Percentiles rank a stretch among this genome's conserved stretches.
Evolutionary conservation across 306 rosid genomes (phyloP).

Genomic region (Medicago truncatula): MtrunA17r5.0-ANR NC_053048.1:3738001-3738500

Average conservation of each 20-base stretch:
- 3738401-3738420: not conserved
- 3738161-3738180: not conserved
- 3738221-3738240: not conserved
- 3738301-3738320: slow-evolving; percentile 12
- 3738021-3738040: not conserved
- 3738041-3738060: not conserved
- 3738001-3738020: not conserved
- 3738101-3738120: not conserved
- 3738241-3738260: not conserved
- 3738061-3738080: not conserved
- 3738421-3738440: not conserved
- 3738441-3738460: not conserved
- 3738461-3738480: not conserved
- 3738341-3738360: not conserved
- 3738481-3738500: not conserved
- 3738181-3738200: not conserved
- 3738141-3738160: not conserved
- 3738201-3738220: too few relatives aligned
- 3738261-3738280: slow-evolving; percentile 29
- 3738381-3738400: slow-evolving; percentile 1
- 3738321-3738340: not conserved
- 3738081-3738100: not conserved
- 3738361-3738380: slow-evolving; percentile 11
- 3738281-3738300: slow-evolving; percentile 20
- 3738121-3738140: not conserved